Percentiles rank a stretch among this genome's conserved stretches.
phyloP scores from a whole-genome alignment of 306 rosid genomes.

The Castanospermum australe region DNA sequence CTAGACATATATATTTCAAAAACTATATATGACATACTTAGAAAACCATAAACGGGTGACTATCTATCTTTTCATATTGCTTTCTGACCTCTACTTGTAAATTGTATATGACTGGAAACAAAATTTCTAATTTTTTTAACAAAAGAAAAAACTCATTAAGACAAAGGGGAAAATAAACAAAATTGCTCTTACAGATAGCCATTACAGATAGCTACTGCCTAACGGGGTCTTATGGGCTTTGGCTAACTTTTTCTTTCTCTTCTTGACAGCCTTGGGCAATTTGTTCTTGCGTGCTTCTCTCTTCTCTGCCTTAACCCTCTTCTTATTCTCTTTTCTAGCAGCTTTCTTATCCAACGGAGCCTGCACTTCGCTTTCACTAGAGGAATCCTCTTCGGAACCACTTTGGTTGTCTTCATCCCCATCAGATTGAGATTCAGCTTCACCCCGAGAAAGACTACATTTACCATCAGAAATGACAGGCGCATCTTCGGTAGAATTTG shows the following conservation, averaged over 20 bases:
- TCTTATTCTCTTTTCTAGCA: conserved; percentile 80
- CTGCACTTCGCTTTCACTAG: conserved; percentile 39
- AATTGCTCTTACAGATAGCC: too few species aligned
- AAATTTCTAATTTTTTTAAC: not conserved
- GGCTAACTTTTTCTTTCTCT: conserved; percentile 72
- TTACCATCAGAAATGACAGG: not conserved
- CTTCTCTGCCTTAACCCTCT: conserved; percentile 89
- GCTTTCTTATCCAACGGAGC: conserved; percentile 67
- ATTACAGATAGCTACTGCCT: conserved; percentile 6
- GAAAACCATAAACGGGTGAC: not conserved
- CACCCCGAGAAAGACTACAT: conserved; percentile 23
- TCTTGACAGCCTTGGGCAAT: conserved; percentile 83
- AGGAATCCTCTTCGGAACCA: conserved; percentile 53
- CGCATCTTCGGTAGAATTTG: conserved; percentile 17
- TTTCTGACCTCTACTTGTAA: not conserved
- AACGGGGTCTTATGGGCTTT: conserved; percentile 69
- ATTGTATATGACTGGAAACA: conserved; percentile 7
- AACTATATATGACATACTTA: not conserved
- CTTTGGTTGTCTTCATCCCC: conserved; percentile 37
- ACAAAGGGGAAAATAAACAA: too few species aligned
- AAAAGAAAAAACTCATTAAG: too few species aligned
- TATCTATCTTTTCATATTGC: not conserved
- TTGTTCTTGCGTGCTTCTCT: conserved; percentile 76
- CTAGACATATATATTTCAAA: not conserved
- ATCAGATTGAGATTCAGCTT: conserved; percentile 29